Evolutionary conservation across 345 rosid species (phyloP).

Genomic region (Gynandropsis gynandra): DNA sequence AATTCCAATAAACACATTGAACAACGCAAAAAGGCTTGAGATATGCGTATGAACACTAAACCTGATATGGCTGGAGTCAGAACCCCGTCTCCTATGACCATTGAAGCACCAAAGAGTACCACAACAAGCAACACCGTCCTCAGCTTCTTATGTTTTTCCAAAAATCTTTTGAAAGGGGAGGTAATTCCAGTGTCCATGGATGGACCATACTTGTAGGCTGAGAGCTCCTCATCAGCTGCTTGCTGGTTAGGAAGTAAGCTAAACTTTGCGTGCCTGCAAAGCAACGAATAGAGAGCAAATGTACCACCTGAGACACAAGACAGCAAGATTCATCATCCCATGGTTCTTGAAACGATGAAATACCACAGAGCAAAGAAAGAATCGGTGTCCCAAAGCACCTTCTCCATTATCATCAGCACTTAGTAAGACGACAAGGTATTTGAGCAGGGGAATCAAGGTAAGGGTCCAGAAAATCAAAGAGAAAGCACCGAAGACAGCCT

Average conservation of each 20-base stretch:
- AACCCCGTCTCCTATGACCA: constrained; percentile 89
- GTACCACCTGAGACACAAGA: constrained; percentile 52
- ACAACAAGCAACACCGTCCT: constrained; percentile 64
- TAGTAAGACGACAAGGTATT: constrained; percentile 52
- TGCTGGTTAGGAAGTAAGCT: constrained; percentile 93
- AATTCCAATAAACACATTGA: constrained; percentile 5
- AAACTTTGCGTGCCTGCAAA: constrained; percentile 81
- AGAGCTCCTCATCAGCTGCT: constrained; percentile 94
- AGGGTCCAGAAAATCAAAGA: constrained; percentile 91
- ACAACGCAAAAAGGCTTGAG: neutral
- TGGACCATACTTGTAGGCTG: constrained; percentile 65
- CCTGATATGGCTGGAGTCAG: constrained; percentile 92
- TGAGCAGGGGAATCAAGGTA: constrained; percentile 67
- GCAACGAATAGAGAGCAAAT: constrained; percentile 85
- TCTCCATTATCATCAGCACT: constrained; percentile 82
- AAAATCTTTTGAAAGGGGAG: constrained; percentile 52
- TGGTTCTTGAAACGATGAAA: constrained; percentile 6
- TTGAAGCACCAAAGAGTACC: constrained; percentile 75
- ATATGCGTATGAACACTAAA: constrained; percentile 16
- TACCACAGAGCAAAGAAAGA: neutral
- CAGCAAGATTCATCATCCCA: constrained; percentile 16
- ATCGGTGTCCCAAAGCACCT: constrained; percentile 33
- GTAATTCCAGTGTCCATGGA: constrained; percentile 31
- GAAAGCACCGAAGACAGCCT: constrained; percentile 69
- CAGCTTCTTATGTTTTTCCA: constrained; percentile 72